Percentiles rank a stretch among this genome's conserved stretches.
These are phyloP conservation scores for Kodamaea hsintzibuensis DNA, from an alignment of 805 yeast genomes.

Conservation along the genomic window DNA sequence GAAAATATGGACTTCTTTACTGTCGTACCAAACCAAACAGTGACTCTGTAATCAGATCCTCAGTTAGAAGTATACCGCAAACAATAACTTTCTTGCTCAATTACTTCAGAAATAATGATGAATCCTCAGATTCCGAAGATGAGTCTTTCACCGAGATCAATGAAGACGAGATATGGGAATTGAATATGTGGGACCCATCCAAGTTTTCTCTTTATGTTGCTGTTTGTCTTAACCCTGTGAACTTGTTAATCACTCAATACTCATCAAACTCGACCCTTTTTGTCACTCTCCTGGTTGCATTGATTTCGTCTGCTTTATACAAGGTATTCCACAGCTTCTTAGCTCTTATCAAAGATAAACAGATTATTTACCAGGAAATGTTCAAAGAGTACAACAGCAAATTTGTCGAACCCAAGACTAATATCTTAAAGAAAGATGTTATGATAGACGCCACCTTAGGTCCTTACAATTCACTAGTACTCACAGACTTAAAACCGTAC, in stretches of 20 bases:
- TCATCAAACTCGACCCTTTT: constrained; percentile 9
- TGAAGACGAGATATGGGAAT: constrained; percentile 46
- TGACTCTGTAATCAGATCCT: constrained; percentile 20
- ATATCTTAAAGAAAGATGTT: constrained; percentile 56
- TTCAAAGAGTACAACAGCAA: constrained; percentile 64
- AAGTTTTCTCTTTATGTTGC: constrained; percentile 53
- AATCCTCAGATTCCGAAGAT: neutral
- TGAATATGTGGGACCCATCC: constrained; percentile 69
- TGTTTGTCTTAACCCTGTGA: constrained; percentile 61
- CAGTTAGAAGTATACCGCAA: constrained; percentile 6
- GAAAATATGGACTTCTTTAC: constrained; percentile 35
- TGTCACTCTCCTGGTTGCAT: constrained; percentile 21
- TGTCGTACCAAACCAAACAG: constrained; percentile 26
- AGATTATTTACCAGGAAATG: constrained; percentile 58
- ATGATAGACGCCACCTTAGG: constrained; percentile 57
- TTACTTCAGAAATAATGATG: neutral
- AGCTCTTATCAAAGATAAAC: constrained; percentile 55
- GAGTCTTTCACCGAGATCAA: constrained; percentile 12
- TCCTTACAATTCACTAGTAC: constrained; percentile 21
- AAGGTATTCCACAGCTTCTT: constrained; percentile 48
- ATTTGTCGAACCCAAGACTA: constrained; percentile 57
- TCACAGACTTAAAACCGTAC: constrained; percentile 26
- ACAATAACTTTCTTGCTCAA: neutral
- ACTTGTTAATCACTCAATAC: constrained; percentile 27
- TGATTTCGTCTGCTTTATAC: constrained; percentile 24